Evolutionary conservation across 2,329 filamentous ascomycete species (phyloP), one percentile per base, ranked within the genome.

Genomic region (Cercospora citrullina): DNA sequence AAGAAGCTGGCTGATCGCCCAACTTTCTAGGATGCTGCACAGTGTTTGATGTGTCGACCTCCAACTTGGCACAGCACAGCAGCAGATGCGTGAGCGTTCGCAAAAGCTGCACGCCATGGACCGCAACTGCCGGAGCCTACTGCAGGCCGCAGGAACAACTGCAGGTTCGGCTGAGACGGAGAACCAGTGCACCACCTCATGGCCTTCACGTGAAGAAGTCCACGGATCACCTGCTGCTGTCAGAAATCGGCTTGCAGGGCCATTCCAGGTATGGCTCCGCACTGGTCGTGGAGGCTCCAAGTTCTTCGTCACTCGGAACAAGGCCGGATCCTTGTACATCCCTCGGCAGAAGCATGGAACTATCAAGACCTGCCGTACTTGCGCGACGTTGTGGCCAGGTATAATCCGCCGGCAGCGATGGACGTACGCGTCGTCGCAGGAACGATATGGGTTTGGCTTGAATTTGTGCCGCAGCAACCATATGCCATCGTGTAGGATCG

Each of bases 111-210:
- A 26, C 55, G 55, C 28, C n/a, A 21, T 18, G 12, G 2, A 33
- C 10, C 33, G 55, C 28, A 6, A 31, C 30, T 23, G 55, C 16
- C 28, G 55, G 4, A 31, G 55, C n/a, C 55, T 58, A 33, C 12
- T 58, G 55, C 55, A 58, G 31, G 55, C 55, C 16, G 12, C 55
- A 58, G 28, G 55, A 31, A 58, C 55, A 21, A 36, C 28, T 58
- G 55, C 55, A 58, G 55, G 55, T 58, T 36, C 55, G 55, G 55
- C 55, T 58, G 28, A 58, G 55, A 58, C 55, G 55, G 55, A 36
- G 7, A 4, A 33, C 26, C 23, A 18, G 23, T 26, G 23, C 53
- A 57, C 16, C 55, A 31, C 31, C 55, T 51, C 45, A 51, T 51
- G 45, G 45, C 45, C 18, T 26, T 51, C 45, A 26, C 45, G 45